Evolutionary conservation across 2,329 filamentous ascomycete species (phyloP), one percentile per base, ranked within the genome.

Genomic region (Ophiostoma ips): DNA sequence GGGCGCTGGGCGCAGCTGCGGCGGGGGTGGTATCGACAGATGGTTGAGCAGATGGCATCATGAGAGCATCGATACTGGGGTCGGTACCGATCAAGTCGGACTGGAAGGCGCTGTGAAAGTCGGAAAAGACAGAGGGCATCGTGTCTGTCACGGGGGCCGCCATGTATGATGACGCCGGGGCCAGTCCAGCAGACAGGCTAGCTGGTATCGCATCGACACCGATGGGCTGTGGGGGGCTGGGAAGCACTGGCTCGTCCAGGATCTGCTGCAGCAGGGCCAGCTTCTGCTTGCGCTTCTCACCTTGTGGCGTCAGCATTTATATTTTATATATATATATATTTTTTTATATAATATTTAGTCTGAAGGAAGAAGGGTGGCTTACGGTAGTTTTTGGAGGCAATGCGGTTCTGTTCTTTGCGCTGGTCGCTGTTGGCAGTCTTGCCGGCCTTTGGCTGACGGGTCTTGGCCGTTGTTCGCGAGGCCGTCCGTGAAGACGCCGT

Each of bases 221-320:
- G 36, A 16, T 16, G 16, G 18, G 5, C 13, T 19, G 21, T 19
- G 3, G 12, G 13, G 21, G 12, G 19, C n/a, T 19, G n/a, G 6
- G 12, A n/a, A n/a, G 10, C 37, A 38, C 40, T 12, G 40, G 24
- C 40, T 43, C 40, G 40, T 38, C 41, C 34, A 69, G 56, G 18
- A 70, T 57, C 35, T 67, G 61, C 46, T 67, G 61, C 21, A 70
- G 56, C 1, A 69, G 56, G 10, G 64, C 66, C 34, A 70, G 59
- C 55, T 66, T 70, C 56, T 69, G 66, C 55, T 66, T 69, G 38
- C 66, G 61, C 55, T 68, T 69, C 55, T 68, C 66, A 36, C 68
- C 68, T 70, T 18, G 35, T 12, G n/a, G 50, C 38, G 50, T 59
- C 46, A 58, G 56, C 50, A 43, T 15, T n/a, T n/a, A n/a, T 11